Base-by-base conservation (phyloP, 306 rosid species). In the Prunus persica region DNA sequence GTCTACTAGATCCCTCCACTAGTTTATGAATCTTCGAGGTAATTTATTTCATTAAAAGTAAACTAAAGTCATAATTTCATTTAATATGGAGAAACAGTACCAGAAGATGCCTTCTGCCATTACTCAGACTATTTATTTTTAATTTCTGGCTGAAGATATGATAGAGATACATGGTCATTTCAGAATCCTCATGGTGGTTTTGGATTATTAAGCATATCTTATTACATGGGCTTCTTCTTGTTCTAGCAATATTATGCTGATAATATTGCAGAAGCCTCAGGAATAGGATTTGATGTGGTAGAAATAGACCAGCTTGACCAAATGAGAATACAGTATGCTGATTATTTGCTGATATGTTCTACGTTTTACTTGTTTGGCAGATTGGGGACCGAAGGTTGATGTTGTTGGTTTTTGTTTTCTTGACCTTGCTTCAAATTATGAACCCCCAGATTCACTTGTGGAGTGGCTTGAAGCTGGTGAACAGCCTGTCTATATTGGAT, bases 371-470 rank as follows among this genome's bases (percentile, higher is more conserved):
- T 79, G 60, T 68, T 77, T 66, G 86, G 89, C 96, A 94, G 98
- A 94, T 78, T 94, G 98, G 97, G 97, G 98, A 6, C 85, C 89
- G n/a, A 89, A 85, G 25, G 87, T 90, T 82, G 97, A 94, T 56
- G 91, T 94, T 3, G 97, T 94, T 81, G 98, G 98, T 73, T 94
- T 94, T 80, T 94, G 98, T 90, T 94, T 94, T 85, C 97, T 94
- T 78, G 97, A 94, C 83, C 96, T 94, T 81, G 98, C 96, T 76
- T 91, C 97, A 70, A 87, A 82, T 67, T 91, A 89, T 82, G 87
- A 86, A 80, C 97, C 97, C n/a, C 94, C 93, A 6, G 78, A 82
- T 61, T 71, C 88, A 12, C 91, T 94, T 32, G 88, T 84, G 73
- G 83, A 87, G 79, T 94, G 97, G 97, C 93, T 94, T 78, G 82